These are phyloP conservation scores for Jasminum sambac DNA, from an alignment of 257 asterid species.

Conservation along the genomic window DNA sequence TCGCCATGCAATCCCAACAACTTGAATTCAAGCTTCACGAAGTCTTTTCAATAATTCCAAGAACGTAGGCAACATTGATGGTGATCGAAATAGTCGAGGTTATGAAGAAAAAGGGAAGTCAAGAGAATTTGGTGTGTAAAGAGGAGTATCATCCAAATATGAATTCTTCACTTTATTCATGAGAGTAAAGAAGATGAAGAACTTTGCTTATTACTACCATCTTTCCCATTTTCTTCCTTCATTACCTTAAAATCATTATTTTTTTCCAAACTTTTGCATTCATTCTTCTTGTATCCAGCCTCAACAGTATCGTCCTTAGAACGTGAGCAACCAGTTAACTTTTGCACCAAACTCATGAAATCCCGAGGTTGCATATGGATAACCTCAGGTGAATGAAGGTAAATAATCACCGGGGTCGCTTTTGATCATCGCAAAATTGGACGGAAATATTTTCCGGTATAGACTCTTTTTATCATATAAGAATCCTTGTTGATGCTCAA, in stretches of 20 bases:
- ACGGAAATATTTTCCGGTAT: not conserved
- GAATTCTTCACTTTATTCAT: slow-evolving; percentile 23
- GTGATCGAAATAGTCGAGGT: slow-evolving; percentile 14
- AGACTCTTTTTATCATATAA: slow-evolving; percentile 29
- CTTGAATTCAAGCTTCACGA: slow-evolving; percentile 19
- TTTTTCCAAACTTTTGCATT: slow-evolving; percentile 15
- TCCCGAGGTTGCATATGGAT: slow-evolving; percentile 32
- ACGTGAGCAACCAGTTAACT: slow-evolving; percentile 37
- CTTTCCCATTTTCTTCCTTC: slow-evolving; percentile 15
- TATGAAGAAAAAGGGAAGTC: slow-evolving; percentile 30
- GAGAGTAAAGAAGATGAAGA: slow-evolving; percentile 15
- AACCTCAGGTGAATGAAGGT: slow-evolving; percentile 44
- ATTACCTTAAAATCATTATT: slow-evolving; percentile 1
- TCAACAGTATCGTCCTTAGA: slow-evolving; percentile 8
- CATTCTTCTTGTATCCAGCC: not conserved
- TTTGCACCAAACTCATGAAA: slow-evolving; percentile 50
- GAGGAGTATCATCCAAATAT: slow-evolving; percentile 26
- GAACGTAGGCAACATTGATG: slow-evolving; percentile 28
- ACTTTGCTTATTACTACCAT: slow-evolving; percentile 16
- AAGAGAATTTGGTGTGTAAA: slow-evolving; percentile 23
- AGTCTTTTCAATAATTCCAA: slow-evolving; percentile 28
- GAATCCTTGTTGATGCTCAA: slow-evolving; percentile 35
- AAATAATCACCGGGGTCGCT: slow-evolving; percentile 43
- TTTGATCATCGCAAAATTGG: not conserved
- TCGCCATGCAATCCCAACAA: not conserved